phyloP scores from a whole-genome alignment of 2,329 filamentous ascomycete species.

The Exserohilum rostratum region DNA sequence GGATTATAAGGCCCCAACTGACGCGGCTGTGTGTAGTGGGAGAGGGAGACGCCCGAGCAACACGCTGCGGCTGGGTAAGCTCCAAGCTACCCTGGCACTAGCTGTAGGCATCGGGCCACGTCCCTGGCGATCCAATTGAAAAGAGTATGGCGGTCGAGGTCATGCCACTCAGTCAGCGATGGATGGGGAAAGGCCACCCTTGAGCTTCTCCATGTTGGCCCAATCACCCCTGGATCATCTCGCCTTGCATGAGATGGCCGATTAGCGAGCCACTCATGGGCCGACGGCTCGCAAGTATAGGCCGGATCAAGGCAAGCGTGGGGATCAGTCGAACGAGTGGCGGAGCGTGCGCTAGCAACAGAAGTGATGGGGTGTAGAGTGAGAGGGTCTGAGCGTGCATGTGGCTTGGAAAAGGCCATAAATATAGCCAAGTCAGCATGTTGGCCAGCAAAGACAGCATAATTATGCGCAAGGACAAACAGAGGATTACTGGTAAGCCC shows the following conservation, averaged over 20 bases:
- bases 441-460: conserved; percentile 17
- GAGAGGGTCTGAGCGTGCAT: conserved; percentile 22
- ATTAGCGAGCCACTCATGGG: neutral
- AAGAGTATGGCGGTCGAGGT: conserved; percentile 15
- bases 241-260: neutral
- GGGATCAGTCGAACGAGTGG: conserved; percentile 26
- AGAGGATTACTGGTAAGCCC: conserved; percentile 17
- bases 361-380: conserved; percentile 21
- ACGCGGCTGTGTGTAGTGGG: conserved; percentile 22
- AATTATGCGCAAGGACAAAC: conserved; percentile 19
- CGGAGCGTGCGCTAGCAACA: conserved; percentile 3
- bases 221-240: conserved; percentile 3
- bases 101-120: conserved; percentile 18
- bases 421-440: conserved; percentile 26
- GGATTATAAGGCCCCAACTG: no score
- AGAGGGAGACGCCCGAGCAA: conserved; percentile 12
- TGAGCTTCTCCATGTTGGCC: neutral
- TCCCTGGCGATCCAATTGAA: conserved; percentile 28
- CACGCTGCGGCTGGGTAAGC: conserved; percentile 21
- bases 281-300: neutral
- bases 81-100: conserved; percentile 23
- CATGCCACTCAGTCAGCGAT: conserved; percentile 21
- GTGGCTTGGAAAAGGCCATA: conserved; percentile 18
- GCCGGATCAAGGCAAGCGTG: conserved; percentile 2
- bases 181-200: conserved; percentile 11